These are phyloP conservation scores for Sporothrix sp. DNA, from an alignment of 2,329 filamentous ascomycete species.

Conservation along the genomic window DNA sequence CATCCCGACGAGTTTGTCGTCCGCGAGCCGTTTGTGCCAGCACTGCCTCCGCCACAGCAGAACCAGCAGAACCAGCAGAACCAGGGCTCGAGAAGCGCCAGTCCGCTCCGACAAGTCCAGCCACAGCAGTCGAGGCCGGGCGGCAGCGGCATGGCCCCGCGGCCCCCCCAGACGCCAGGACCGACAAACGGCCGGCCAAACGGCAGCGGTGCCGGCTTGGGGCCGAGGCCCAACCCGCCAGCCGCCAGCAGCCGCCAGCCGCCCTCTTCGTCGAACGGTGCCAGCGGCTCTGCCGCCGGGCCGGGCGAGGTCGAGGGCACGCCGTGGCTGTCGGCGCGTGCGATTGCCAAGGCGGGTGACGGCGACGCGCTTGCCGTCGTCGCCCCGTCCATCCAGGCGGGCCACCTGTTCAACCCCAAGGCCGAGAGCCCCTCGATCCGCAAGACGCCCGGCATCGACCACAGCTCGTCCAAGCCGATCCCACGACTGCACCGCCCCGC, in stretches of 20 bases:
- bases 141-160: constrained; percentile 1
- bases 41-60: constrained; percentile 14
- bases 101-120: constrained; percentile 18
- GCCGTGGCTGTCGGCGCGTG: constrained; percentile 63
- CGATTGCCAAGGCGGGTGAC: constrained; percentile 44
- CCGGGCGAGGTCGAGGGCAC: constrained; percentile 25
- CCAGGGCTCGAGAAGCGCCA: constrained; percentile 17
- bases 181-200: constrained; percentile 1
- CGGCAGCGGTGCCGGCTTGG: background rate
- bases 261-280: no score
- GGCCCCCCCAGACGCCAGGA: constrained; percentile 17
- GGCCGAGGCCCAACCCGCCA: constrained; percentile 7
- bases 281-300: background rate
- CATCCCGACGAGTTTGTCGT: constrained; percentile 70
- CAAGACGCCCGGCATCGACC: constrained; percentile 81
- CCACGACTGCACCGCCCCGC: constrained; percentile 35
- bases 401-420: constrained; percentile 60
- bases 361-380: constrained; percentile 33
- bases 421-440: constrained; percentile 76
- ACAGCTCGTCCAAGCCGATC: constrained; percentile 65
- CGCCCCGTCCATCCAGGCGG: constrained; percentile 33
- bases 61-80: no score
- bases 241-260: constrained; percentile 1
- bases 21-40: constrained; percentile 24
- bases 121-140: constrained; percentile 12